Conservation (phyloP, 306 rosid species). For the Gastrolobium villosum region DNA sequence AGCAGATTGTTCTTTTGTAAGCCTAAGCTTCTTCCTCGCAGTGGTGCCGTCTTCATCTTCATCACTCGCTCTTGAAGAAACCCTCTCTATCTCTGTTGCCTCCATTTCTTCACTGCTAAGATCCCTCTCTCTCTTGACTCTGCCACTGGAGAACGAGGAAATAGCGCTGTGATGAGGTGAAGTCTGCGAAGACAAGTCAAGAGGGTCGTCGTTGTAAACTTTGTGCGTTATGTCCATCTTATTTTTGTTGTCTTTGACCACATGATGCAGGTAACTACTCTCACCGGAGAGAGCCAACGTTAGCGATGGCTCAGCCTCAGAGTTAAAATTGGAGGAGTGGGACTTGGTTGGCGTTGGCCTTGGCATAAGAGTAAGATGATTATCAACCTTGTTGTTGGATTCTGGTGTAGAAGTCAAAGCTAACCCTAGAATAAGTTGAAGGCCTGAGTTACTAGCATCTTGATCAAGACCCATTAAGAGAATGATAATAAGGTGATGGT, state of each 20-base stretch:
- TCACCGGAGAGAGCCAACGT: conserved; percentile 70
- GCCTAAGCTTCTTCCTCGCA: conserved; percentile 93
- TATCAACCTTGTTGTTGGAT: conserved; percentile 35
- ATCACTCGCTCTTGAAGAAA: conserved; percentile 74
- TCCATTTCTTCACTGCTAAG: conserved; percentile 73
- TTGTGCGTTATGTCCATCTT: conserved; percentile 49
- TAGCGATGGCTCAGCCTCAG: conserved; percentile 77
- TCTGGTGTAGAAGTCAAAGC: conserved; percentile 50
- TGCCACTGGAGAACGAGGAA: conserved; percentile 81
- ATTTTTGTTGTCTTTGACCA: conserved; percentile 21
- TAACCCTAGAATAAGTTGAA: conserved; percentile 72
- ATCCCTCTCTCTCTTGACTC: conserved; percentile 94
- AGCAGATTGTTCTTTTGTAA: conserved; percentile 90
- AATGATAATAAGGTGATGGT: neutral
- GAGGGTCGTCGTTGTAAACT: conserved; percentile 45
- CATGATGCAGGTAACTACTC: neutral
- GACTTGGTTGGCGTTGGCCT: conserved; percentile 22
- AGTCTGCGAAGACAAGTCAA: conserved; percentile 60
- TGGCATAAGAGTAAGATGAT: conserved; percentile 18
- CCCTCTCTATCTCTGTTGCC: conserved; percentile 56
- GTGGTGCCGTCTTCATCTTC: conserved; percentile 90
- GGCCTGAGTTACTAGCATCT: conserved; percentile 64
- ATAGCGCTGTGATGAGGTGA: conserved; percentile 78
- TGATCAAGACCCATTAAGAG: conserved; percentile 68
- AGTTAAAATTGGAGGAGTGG: conserved; percentile 24